Conservation (phyloP, 257 asterid genomes). For the Phtheirospermum japonicum region DNA sequence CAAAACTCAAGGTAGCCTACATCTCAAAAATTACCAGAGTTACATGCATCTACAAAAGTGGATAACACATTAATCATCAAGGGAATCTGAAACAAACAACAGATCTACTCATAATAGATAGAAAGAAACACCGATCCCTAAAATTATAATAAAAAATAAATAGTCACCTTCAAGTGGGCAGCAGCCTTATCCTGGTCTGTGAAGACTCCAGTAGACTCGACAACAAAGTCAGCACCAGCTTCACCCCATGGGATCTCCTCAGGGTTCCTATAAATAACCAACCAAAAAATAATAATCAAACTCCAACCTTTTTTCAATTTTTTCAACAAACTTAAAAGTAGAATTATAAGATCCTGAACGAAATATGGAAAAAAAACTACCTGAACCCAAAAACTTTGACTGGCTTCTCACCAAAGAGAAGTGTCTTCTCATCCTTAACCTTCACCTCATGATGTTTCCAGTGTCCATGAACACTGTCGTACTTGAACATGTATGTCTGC, state of each 20-base stretch:
- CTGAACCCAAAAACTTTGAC: constrained; percentile 61
- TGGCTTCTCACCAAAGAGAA: constrained; percentile 70
- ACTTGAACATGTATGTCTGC: constrained; percentile 94
- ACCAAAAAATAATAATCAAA: neutral
- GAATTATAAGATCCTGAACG: neutral
- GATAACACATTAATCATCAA: too few relatives aligned
- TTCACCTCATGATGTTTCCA: constrained; percentile 79
- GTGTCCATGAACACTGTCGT: constrained; percentile 82
- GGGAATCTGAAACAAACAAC: neutral
- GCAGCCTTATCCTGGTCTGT: constrained; percentile 81
- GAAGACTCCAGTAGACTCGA: constrained; percentile 79
- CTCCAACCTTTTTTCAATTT: neutral
- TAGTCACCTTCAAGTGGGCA: constrained; percentile 60
- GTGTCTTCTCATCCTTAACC: constrained; percentile 78
- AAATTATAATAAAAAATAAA: neutral
- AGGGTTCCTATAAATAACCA: constrained; percentile 39
- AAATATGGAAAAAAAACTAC: constrained; percentile 27
- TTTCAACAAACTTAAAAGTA: too few relatives aligned
- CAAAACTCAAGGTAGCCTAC: too few relatives aligned
- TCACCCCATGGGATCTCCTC: constrained; percentile 78
- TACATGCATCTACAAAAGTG: too few relatives aligned
- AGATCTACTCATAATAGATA: neutral
- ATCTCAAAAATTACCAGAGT: too few relatives aligned
- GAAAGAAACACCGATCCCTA: neutral
- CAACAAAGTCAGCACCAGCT: constrained; percentile 68